Evolutionary conservation across 2,329 filamentous ascomycete species (phyloP).

Genomic region (Rhynchosporium secalis): DNA sequence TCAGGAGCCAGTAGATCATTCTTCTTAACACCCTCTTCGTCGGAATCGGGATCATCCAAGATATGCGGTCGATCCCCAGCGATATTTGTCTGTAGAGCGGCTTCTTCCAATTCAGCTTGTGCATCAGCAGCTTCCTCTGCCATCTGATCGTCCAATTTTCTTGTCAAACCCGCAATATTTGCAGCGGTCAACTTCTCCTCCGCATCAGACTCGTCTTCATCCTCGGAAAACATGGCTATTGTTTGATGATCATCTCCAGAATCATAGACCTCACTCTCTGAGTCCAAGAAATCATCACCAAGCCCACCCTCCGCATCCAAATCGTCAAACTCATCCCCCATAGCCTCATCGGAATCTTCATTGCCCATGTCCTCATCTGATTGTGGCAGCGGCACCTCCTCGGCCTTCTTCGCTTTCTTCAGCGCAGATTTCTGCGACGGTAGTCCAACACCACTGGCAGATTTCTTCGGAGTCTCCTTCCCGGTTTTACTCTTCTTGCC

Average conservation of each 20-base stretch:
- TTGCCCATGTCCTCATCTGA: constrained; percentile 44
- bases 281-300: constrained; percentile 59
- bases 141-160: constrained; percentile 76
- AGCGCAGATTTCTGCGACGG: constrained; percentile 39
- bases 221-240: constrained; percentile 86
- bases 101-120: constrained; percentile 81
- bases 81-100: constrained; percentile 91
- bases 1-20: constrained; percentile 77
- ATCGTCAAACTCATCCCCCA: constrained; percentile 46
- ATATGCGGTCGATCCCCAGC: constrained; percentile 70
- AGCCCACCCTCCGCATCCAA: constrained; percentile 42
- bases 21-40: constrained; percentile 58
- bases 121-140: constrained; percentile 80
- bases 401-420: constrained; percentile 41
- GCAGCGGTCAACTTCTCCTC: constrained; percentile 92
- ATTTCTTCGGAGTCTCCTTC: constrained; percentile 39
- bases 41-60: constrained; percentile 58
- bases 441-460: constrained; percentile 39
- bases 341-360: constrained; percentile 48
- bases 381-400: constrained; percentile 46
- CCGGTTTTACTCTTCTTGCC: constrained; percentile 46
- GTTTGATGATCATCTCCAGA: constrained; percentile 57
- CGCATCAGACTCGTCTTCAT: constrained; percentile 83
- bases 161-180: constrained; percentile 90
- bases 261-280: constrained; percentile 43